Percentiles rank a stretch among this genome's conserved stretches.
These are phyloP conservation scores for Fusarium praegraminearum DNA, from an alignment of 2,329 filamentous ascomycete genomes.

Conservation along the genomic window DNA sequence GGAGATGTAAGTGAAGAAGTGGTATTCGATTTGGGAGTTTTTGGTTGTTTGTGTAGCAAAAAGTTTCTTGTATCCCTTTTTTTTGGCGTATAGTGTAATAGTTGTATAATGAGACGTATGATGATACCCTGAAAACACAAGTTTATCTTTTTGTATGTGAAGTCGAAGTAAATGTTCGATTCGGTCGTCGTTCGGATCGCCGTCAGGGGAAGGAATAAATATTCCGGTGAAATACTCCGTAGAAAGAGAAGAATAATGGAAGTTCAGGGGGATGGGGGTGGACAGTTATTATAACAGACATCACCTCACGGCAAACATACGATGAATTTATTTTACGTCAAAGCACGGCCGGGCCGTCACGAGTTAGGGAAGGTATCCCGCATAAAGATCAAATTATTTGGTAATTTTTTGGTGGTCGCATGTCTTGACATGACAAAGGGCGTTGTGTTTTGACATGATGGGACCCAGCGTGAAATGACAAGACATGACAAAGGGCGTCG, in stretches of 20 bases:
- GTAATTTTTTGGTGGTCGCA: constrained; percentile 24
- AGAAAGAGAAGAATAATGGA: not conserved
- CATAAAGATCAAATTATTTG: constrained; percentile 33
- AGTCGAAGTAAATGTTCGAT: not conserved
- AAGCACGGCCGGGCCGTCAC: constrained; percentile 1
- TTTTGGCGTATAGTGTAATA: constrained; percentile 39
- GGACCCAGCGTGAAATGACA: constrained; percentile 24
- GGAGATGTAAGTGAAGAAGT: constrained; percentile 13
- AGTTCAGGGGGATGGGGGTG: not conserved
- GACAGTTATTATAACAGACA: constrained; percentile 9
- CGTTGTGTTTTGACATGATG: constrained; percentile 26
- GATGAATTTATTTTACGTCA: constrained; percentile 35
- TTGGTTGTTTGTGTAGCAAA: constrained; percentile 21
- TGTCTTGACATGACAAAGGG: constrained; percentile 32
- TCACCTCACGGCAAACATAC: constrained; percentile 8
- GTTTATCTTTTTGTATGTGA: not conserved
- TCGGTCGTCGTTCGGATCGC: not conserved
- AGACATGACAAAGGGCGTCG: constrained; percentile 32
- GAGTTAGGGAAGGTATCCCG: constrained; percentile 4
- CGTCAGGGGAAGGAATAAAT: not conserved
- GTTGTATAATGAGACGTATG: constrained; percentile 42
- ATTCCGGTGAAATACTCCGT: not conserved
- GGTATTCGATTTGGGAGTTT: constrained; percentile 18
- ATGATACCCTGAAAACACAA: constrained; percentile 43
- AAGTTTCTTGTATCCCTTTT: constrained; percentile 19